Evolutionary conservation across 495 filamentous ascomycete genomes (phyloP), one percentile per base, ranked within the genome.

Genomic region (Daldinia bambusicola): DNA sequence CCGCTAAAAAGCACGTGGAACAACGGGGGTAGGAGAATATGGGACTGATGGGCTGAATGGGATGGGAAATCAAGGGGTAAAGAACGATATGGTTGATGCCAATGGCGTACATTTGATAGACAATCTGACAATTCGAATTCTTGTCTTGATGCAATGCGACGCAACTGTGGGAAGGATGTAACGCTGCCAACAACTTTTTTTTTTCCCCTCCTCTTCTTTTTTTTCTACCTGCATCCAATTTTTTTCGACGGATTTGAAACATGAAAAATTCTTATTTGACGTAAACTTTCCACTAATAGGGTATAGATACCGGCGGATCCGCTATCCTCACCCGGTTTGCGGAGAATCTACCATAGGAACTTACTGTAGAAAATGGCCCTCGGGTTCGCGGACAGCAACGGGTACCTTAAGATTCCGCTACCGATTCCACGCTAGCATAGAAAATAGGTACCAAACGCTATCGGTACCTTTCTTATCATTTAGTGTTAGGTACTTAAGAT

Each of bases 111-210:
- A 58, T 9, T 48, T 48, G 43, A 48, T 48, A 48, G 8, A 48
- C 8, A 48, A 26, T 26, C 3, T 3, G 26, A 26, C n/a, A n/a
- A 20, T 26, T 50, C 26, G 31, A 67, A 41, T 67, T 60, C 38
- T 67, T 32, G 37, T 59, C 13, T 71, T 13, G 30, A 71, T 63
- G 63, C 59, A 50, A 71, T 71, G 62, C 52, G 55, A 71, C 66
- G 59, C 38, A 63, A 71, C 69, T 7, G 6, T 5, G 12, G 8
- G 30, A 59, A 53, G 16, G 63, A 63, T 71, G 51, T 22, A 53
- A 71, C 69, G 10, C 63, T 66, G 41, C 51, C 37, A 53, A 32
- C 36, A 26, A n/a, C 57, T 36, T 40, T 22, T 20, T 69, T 59
- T n/a, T 32, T 57, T 68, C 26, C 12, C 41, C 36, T 45, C 37